These are phyloP conservation scores for Cordyceps javanica DNA, from an alignment of 2,329 filamentous ascomycete species.

Conservation along the genomic window DNA sequence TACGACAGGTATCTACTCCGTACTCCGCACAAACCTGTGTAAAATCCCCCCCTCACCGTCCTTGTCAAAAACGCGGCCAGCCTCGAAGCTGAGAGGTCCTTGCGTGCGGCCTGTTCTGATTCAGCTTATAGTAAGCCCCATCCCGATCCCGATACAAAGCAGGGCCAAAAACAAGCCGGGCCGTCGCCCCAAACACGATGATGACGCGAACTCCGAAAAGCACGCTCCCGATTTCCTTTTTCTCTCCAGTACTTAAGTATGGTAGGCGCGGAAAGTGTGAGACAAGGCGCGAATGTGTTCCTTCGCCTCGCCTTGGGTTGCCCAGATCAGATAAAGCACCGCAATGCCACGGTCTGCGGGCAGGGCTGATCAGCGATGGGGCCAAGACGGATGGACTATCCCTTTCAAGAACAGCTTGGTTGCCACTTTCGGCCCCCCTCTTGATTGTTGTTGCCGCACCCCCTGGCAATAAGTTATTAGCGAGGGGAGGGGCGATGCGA, in stretches of 20 bases:
- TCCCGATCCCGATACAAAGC: slow-evolving; percentile 4
- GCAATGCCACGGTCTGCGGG: background rate
- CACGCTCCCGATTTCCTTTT: background rate
- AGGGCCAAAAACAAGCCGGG: too few species aligned
- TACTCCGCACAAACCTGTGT: background rate
- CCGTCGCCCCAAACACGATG: background rate
- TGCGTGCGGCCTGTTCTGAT: background rate
- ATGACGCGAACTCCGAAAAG: background rate
- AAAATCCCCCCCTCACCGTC: background rate
- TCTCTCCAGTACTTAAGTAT: background rate
- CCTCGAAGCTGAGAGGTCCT: background rate
- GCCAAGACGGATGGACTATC: background rate
- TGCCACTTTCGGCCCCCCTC: background rate
- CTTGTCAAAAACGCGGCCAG: too few species aligned
- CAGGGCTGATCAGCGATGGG: background rate
- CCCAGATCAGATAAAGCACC: background rate
- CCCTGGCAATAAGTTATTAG: background rate
- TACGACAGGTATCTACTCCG: background rate
- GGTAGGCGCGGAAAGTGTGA: background rate
- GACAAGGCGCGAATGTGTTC: background rate
- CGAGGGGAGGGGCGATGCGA: background rate
- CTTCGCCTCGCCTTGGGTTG: background rate
- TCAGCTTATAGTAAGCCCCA: slow-evolving; percentile 8
- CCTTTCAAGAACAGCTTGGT: background rate
- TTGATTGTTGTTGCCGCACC: background rate